These are phyloP conservation scores for Xylaria grammica DNA, from an alignment of 495 filamentous ascomycete genomes.

Conservation along the genomic window DNA sequence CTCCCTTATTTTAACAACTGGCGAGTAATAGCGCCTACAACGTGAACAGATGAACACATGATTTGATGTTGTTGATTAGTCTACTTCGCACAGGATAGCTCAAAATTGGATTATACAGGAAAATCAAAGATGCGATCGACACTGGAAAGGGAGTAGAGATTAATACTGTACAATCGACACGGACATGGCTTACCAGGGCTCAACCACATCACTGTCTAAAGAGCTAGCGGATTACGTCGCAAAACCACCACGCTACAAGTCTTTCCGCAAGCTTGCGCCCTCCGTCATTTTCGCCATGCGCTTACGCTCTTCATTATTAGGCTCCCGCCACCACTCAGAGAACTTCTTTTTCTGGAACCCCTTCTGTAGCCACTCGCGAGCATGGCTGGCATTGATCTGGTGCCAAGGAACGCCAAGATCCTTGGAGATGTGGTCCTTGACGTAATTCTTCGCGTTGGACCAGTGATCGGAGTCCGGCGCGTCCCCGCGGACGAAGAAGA, in stretches of 20 bases:
- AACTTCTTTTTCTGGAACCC: conserved; percentile 37
- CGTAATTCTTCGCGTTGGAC: background rate
- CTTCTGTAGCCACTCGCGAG: conserved; percentile 36
- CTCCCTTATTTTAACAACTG: no score
- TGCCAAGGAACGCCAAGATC: conserved; percentile 43
- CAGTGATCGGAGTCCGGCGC: background rate
- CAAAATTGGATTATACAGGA: no score
- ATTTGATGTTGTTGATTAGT: no score
- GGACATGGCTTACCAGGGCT: background rate
- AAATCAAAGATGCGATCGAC: no score
- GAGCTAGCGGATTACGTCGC: background rate
- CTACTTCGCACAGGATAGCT: no score
- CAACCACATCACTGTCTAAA: background rate
- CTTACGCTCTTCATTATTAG: conserved; percentile 23
- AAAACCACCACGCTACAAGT: conserved; percentile 6
- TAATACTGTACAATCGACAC: background rate
- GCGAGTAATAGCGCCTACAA: no score
- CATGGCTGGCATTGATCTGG: conserved; percentile 34
- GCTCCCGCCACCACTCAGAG: conserved; percentile 34
- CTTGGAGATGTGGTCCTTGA: conserved; percentile 42
- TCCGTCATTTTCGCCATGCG: conserved; percentile 24
- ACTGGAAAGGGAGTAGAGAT: no score
- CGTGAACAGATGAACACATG: no score
- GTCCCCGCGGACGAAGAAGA: conserved; percentile 22
- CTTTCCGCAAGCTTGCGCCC: conserved; percentile 24